Conservation (phyloP, 768 basidiomycete genomes). For the Leccinellum luteum region DNA sequence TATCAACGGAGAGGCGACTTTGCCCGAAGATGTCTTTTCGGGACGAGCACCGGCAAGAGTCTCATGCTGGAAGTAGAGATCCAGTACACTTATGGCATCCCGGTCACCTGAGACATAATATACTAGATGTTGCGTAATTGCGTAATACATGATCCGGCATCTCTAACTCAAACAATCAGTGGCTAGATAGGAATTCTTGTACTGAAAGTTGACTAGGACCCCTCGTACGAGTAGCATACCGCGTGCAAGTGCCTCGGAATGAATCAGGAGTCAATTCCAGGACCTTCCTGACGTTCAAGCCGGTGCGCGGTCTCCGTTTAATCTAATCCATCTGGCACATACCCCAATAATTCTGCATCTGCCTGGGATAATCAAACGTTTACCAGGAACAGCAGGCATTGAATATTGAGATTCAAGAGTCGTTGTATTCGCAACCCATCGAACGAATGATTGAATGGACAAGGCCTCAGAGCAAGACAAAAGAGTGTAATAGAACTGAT, state of each 20-base stretch:
- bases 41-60: conserved; percentile 3
- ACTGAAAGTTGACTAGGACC: not conserved
- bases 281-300: too few relatives aligned
- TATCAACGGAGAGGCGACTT: conserved; percentile 12
- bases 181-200: not conserved
- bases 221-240: not conserved
- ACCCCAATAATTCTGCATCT: too few relatives aligned
- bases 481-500: not conserved
- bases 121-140: not conserved
- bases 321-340: too few relatives aligned
- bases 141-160: not conserved
- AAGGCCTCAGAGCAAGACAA: not conserved
- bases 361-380: too few relatives aligned
- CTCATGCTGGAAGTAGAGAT: not conserved
- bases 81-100: too few relatives aligned
- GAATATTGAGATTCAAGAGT: too few relatives aligned
- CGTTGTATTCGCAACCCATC: not conserved
- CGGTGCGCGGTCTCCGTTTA: too few relatives aligned
- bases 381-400: not conserved
- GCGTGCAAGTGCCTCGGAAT: too few relatives aligned
- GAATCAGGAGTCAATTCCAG: too few relatives aligned
- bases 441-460: not conserved
- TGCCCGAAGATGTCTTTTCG: conserved; percentile 23
- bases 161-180: not conserved
- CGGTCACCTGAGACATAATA: too few relatives aligned